Percentiles rank a stretch among this genome's conserved stretches.
Evolutionary conservation across 148 eudicot species (phyloP).

Genomic region (Euryodendron excelsum): DNA sequence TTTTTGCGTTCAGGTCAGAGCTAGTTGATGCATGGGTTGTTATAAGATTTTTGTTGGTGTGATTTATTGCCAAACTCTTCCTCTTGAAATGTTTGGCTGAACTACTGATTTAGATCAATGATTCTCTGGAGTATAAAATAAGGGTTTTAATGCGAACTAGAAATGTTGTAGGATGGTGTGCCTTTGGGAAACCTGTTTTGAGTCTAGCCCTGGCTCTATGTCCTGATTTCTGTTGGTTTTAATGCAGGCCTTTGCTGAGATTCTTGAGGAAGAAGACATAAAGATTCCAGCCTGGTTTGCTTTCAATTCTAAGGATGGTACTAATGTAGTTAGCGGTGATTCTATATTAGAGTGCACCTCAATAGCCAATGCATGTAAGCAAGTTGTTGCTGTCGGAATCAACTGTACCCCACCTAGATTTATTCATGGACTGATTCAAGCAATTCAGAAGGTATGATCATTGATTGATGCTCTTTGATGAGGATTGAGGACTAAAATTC

Average conservation of each 20-base stretch:
- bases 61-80: too few species aligned
- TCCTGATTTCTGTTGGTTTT: constrained; percentile 2
- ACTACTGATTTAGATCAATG: not conserved
- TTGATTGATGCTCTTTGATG: not conserved
- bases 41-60: too few species aligned
- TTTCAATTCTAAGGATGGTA: constrained; percentile 51
- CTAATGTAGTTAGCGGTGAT: constrained; percentile 53
- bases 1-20: too few species aligned
- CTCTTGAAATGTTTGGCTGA: not conserved
- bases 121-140: not conserved
- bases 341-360: constrained; percentile 52
- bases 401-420: constrained; percentile 68
- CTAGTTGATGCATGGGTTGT: too few species aligned
- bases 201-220: not conserved
- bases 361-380: constrained; percentile 46
- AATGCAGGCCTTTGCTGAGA: constrained; percentile 59
- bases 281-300: constrained; percentile 71
- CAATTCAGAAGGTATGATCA: constrained; percentile 43
- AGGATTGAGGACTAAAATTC: not conserved
- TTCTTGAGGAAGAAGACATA: constrained; percentile 60
- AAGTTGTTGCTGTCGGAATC: constrained; percentile 64
- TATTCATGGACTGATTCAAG: constrained; percentile 43
- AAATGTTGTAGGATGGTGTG: not conserved
- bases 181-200: not conserved
- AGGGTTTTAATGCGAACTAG: not conserved